These are phyloP conservation scores for Gautieria morchelliformis DNA, from an alignment of 768 basidiomycete species.

Conservation along the genomic window DNA sequence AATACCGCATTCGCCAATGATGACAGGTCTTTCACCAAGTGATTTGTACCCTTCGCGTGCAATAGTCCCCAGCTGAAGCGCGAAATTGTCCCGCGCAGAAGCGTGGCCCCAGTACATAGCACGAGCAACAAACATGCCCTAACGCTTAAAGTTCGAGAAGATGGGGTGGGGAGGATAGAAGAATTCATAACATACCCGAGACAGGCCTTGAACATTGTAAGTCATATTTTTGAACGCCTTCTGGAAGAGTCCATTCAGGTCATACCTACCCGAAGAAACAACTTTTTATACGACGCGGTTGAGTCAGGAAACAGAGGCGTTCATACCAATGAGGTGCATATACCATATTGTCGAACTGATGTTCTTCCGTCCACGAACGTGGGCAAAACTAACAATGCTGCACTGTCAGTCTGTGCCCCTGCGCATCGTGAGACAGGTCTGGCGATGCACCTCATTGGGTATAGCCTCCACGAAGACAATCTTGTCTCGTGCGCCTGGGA, in stretches of 20 bases:
- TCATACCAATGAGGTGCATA: conserved; percentile 67
- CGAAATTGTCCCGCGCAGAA: conserved; percentile 75
- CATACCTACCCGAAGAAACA: conserved; percentile 53
- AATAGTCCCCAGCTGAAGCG: conserved; percentile 72
- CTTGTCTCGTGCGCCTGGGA: conserved; percentile 43
- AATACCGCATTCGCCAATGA: conserved; percentile 89
- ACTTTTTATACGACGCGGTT: neutral
- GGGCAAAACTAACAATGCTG: conserved; percentile 60
- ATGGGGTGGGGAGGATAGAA: neutral
- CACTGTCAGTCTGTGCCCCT: neutral
- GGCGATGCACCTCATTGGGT: conserved; percentile 72
- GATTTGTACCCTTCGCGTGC: conserved; percentile 56
- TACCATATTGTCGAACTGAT: conserved; percentile 52
- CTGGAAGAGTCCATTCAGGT: conserved; percentile 77
- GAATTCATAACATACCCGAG: conserved; percentile 45
- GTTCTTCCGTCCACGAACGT: conserved; percentile 59
- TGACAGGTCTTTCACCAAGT: conserved; percentile 72
- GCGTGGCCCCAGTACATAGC: conserved; percentile 84
- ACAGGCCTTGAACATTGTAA: conserved; percentile 88
- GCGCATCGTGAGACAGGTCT: neutral
- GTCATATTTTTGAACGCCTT: conserved; percentile 81
- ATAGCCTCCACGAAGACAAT: conserved; percentile 71
- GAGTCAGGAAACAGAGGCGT: conserved; percentile 18
- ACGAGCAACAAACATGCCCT: conserved; percentile 81
- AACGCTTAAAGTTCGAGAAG: conserved; percentile 3